These are phyloP conservation scores for Drosera capensis DNA, from an alignment of 148 eudicot species.

Conservation along the genomic window DNA sequence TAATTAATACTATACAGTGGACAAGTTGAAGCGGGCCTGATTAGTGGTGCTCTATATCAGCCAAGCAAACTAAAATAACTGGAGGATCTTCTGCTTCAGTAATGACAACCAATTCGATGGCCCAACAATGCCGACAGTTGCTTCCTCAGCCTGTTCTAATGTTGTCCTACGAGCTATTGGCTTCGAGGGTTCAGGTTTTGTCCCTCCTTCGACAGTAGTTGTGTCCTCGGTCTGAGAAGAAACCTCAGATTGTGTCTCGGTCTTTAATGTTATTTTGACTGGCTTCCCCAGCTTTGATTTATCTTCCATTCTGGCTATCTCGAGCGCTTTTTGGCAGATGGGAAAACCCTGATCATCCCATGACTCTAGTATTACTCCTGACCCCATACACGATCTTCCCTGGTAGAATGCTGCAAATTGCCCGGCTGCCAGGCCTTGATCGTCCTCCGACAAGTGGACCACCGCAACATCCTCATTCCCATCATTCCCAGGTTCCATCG, in stretches of 20 bases:
- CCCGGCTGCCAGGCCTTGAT: conserved; percentile 97
- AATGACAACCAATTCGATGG: conserved; percentile 20
- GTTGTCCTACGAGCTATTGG: not conserved
- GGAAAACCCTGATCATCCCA: conserved; percentile 82
- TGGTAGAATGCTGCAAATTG: conserved; percentile 91
- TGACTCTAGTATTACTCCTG: conserved; percentile 80
- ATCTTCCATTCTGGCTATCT: conserved; percentile 37
- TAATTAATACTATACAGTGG: too few species aligned
- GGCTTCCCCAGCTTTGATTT: conserved; percentile 74
- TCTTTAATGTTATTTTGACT: conserved; percentile 54
- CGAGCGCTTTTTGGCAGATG: conserved; percentile 63
- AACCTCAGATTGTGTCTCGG: conserved; percentile 9
- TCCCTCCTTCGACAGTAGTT: not conserved
- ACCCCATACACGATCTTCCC: conserved; percentile 54
- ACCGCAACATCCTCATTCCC: conserved; percentile 34
- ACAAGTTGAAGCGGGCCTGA: too few species aligned
- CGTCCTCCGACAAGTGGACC: conserved; percentile 69
- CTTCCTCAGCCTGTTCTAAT: conserved; percentile 7
- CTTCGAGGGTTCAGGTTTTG: conserved; percentile 2
- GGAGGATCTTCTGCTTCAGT: conserved; percentile 10
- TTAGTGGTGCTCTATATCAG: too few species aligned
- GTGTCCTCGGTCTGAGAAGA: conserved; percentile 6
- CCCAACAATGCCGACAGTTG: too few species aligned
- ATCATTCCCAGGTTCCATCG: conserved; percentile 26
- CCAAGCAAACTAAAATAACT: conserved; percentile 12